phyloP scores from a whole-genome alignment of 2,329 filamentous ascomycete species.

The Fusarium coffeatum region DNA sequence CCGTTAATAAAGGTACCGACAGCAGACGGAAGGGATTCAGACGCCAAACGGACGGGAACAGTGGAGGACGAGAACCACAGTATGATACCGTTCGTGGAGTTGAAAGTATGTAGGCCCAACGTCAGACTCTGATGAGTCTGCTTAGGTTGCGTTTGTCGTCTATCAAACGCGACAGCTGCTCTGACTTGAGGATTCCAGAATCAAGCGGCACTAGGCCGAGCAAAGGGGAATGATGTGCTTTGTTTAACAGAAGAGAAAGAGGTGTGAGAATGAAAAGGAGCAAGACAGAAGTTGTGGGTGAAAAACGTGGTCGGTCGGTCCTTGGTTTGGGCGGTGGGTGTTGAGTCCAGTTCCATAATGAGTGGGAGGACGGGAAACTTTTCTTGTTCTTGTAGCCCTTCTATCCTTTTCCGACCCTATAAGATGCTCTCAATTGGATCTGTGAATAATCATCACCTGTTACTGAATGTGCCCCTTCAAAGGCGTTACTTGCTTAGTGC shows the following conservation, averaged over 20 bases:
- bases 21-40: slow-evolving; percentile 33
- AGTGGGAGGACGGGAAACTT: slow-evolving; percentile 35
- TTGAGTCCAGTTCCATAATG: slow-evolving; percentile 6
- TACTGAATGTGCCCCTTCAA: neutral
- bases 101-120: neutral
- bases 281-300: slow-evolving; percentile 36
- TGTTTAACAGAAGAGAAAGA: slow-evolving; percentile 14
- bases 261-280: slow-evolving; percentile 34
- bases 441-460: neutral
- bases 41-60: slow-evolving; percentile 32
- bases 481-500: neutral
- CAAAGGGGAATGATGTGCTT: slow-evolving; percentile 16
- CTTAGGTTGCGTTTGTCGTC: neutral
- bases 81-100: slow-evolving; percentile 7
- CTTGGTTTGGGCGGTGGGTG: slow-evolving; percentile 37
- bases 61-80: slow-evolving; percentile 33
- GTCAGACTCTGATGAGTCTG: slow-evolving; percentile 7
- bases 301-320: slow-evolving; percentile 41
- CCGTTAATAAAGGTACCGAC: slow-evolving; percentile 24
- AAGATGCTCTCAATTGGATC: slow-evolving; percentile 5
- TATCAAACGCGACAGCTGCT: slow-evolving; percentile 9
- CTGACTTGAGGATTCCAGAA: neutral
- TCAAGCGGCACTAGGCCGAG: slow-evolving; percentile 21
- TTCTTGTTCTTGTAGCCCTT: slow-evolving; percentile 19
- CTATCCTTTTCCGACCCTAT: slow-evolving; percentile 10